phyloP scores from a whole-genome alignment of 306 rosid genomes.

The Ormosia semicastrata region DNA sequence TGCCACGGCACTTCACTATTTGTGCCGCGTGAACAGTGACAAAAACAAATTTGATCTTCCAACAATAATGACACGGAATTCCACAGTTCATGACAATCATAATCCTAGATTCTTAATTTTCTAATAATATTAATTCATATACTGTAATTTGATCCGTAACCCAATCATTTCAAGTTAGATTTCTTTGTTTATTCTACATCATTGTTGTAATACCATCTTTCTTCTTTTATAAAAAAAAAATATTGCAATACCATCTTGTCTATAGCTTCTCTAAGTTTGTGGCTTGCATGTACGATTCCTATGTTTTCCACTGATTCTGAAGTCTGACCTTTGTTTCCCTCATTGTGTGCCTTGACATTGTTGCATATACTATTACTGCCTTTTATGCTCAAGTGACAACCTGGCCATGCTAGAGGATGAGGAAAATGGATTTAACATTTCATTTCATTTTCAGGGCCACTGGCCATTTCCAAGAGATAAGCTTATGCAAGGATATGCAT shows the following conservation, averaged over 20 bases:
- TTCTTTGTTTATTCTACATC: neutral
- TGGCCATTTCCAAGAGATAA: constrained; percentile 89
- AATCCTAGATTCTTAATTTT: neutral
- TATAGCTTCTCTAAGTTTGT: neutral
- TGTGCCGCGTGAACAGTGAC: too few relatives aligned
- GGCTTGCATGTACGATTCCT: neutral
- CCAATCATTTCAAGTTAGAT: neutral
- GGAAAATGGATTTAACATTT: constrained; percentile 18
- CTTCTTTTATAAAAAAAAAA: too few relatives aligned
- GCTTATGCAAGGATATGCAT: constrained; percentile 77
- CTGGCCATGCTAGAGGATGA: constrained; percentile 15
- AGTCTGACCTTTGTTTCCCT: neutral
- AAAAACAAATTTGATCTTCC: too few relatives aligned
- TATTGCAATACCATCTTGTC: neutral
- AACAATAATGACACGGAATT: too few relatives aligned
- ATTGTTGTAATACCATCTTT: neutral
- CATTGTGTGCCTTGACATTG: neutral
- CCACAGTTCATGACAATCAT: neutral
- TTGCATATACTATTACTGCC: constrained; percentile 6
- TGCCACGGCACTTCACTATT: too few relatives aligned
- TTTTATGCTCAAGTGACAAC: constrained; percentile 12
- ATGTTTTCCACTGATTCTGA: neutral
- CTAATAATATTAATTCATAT: neutral
- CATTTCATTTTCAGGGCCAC: constrained; percentile 62
- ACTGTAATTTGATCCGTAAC: neutral